Conservation (phyloP, 2,329 filamentous ascomycete species). For the Ilyonectria sp. region DNA sequence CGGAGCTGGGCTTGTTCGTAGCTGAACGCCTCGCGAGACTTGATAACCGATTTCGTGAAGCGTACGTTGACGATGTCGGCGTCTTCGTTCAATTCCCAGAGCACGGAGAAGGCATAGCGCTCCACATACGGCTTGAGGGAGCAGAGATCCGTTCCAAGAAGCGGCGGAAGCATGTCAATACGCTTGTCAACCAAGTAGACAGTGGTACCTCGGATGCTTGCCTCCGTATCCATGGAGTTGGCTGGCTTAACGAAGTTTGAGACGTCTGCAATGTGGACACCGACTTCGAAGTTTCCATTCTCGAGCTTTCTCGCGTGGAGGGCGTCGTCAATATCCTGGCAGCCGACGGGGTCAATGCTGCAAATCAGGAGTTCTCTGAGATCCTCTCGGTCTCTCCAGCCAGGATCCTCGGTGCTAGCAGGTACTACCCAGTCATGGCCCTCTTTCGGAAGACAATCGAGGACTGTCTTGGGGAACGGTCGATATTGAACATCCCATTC, state of each 20-base stretch:
- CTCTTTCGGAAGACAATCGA: conserved; percentile 92
- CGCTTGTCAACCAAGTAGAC: conserved; percentile 99
- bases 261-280: conserved; percentile 99
- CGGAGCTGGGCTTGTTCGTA: conserved; percentile 96
- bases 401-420: conserved; percentile 81
- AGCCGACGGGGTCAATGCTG: conserved; percentile 96
- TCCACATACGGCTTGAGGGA: conserved; percentile 99
- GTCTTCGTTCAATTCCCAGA: conserved; percentile 90
- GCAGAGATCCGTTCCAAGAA: conserved; percentile 95
- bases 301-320: conserved; percentile 87
- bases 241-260: conserved; percentile 98
- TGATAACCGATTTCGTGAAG: conserved; percentile 98
- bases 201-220: conserved; percentile 93
- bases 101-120: conserved; percentile 86
- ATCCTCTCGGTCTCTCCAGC: conserved; percentile 89
- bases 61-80: conserved; percentile 88
- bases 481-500: conserved; percentile 99
- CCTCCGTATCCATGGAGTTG: conserved; percentile 97
- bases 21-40: conserved; percentile 95
- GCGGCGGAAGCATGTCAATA: conserved; percentile 98
- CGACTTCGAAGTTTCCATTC: conserved; percentile 96
- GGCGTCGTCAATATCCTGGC: conserved; percentile 98
- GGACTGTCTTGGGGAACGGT: conserved; percentile 94
- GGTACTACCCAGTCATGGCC: conserved; percentile 97
- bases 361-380: conserved; percentile 90